Percentiles rank a stretch among this genome's conserved stretches.
Conservation (phyloP, 2,329 filamentous ascomycete genomes). For the Diaporthe citriasiana region DNA sequence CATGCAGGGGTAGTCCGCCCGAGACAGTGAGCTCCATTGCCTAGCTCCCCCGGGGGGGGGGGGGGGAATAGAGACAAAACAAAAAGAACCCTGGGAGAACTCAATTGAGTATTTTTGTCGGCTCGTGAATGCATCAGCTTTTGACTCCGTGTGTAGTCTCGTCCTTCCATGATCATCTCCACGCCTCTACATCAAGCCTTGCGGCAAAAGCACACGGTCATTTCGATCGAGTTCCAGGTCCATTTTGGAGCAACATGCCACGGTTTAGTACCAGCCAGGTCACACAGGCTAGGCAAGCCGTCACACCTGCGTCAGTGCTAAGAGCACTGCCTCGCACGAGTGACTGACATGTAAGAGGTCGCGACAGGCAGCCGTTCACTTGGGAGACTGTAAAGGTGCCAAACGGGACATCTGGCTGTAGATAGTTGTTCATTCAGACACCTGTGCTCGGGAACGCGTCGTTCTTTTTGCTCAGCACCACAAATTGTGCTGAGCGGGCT, state of each 20-base stretch:
- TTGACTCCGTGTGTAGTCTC: not conserved
- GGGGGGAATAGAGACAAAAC: not conserved
- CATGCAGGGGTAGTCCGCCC: slow-evolving; percentile 8
- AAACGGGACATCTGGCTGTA: not conserved
- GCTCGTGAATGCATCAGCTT: not conserved
- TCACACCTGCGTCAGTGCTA: not conserved
- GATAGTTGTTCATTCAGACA: slow-evolving; percentile 56
- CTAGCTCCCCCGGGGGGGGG: not conserved
- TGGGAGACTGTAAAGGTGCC: not conserved
- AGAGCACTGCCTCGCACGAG: not conserved
- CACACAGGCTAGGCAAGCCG: slow-evolving; percentile 7
- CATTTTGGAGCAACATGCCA: not conserved
- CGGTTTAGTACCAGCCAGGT: not conserved
- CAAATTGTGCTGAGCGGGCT: slow-evolving; percentile 86
- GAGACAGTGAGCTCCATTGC: slow-evolving; percentile 8
- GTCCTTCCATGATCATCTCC: not conserved
- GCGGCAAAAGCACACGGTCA: not conserved
- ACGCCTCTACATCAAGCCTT: not conserved
- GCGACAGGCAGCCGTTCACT: not conserved
- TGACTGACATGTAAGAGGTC: not conserved
- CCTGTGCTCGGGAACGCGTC: slow-evolving; percentile 95
- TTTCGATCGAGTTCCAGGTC: not conserved
- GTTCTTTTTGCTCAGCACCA: slow-evolving; percentile 95
- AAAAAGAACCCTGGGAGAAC: not conserved
- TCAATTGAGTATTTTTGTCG: slow-evolving; percentile 16